A percentile compares a stretch with the other conserved stretches of the same genome.
phyloP scores from a whole-genome alignment of 768 basidiomycete species.

The Termitomyces titanicus region DNA sequence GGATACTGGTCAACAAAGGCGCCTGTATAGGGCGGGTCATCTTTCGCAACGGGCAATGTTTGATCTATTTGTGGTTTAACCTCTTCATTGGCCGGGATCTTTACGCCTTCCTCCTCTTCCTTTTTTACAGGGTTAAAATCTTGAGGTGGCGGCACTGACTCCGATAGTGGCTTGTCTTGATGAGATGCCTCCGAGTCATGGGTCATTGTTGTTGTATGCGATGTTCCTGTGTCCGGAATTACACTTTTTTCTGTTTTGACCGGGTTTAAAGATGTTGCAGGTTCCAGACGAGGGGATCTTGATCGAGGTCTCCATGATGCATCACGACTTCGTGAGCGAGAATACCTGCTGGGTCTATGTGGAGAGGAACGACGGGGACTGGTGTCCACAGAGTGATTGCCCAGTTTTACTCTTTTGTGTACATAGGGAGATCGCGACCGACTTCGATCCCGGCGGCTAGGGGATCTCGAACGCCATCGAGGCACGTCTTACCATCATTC shows the following conservation, averaged over 20 bases:
- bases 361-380: slow-evolving; percentile 21
- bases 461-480: slow-evolving; percentile 19
- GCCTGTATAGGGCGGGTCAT: not conserved
- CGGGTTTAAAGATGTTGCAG: not conserved
- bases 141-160: not conserved
- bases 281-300: slow-evolving; percentile 10
- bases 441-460: slow-evolving; percentile 23
- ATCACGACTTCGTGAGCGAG: slow-evolving; percentile 13
- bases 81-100: not conserved
- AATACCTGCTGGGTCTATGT: slow-evolving; percentile 1
- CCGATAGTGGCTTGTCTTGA: not conserved
- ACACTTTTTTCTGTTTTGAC: not conserved
- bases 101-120: not conserved
- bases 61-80: not conserved
- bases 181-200: not conserved
- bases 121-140: not conserved
- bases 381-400: slow-evolving; percentile 24
- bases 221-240: not conserved
- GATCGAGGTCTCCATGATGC: slow-evolving; percentile 5
- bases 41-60: not conserved
- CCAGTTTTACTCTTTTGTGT: slow-evolving; percentile 19
- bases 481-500: not conserved
- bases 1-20: not conserved
- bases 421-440: slow-evolving; percentile 19
- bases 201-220: not conserved